Base-by-base conservation (phyloP, 2,329 filamentous ascomycete species). In the Rutstroemia sp. region DNA sequence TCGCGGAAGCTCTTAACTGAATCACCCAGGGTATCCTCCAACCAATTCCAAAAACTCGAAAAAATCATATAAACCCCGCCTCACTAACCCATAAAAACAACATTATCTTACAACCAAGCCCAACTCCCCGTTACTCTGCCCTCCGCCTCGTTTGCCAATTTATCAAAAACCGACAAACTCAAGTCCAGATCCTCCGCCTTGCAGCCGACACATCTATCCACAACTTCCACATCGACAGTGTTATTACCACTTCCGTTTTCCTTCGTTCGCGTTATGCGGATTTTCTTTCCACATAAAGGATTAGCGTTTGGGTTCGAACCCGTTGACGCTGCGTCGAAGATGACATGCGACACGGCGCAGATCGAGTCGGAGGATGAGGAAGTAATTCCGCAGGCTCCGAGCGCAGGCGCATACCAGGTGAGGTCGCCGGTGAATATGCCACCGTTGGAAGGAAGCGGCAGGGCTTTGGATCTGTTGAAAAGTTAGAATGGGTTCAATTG, bases 331-430 rank as follows among this genome's bases (percentile, higher is more conserved):
- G 81, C 76, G 68, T 91, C 87, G 66, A 82, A 92, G 4, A 88
- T 67, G n/a, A 77, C 66, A 64, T 85, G 80, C 2, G 84, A 86
- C 0, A 92, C 76, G 0, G 88, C 81, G 38, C 81, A 84, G 42
- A 92, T 80, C 56, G 77, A 66, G 56, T 90, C 84, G 7, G 68
- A 70, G 7, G 76, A 73, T 1, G 67, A 70, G 53, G 79, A 82
- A 1, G 71, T 75, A 34, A 78, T 70, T 5, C 88, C 88, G 67
- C 89, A 92, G 0, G 87, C 83, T 12, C 88, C 88, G 4, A 89
- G 75, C 9, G 71, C 75, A 0, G 86, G 80, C 17, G 74, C 72
- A 69, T 87, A 92, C 72, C 84, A 92, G 0, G 86, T 89, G 51
- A 88, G 69, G 50, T 88, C 84, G 52, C 85, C 86, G 4, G 73